A percentile compares a stretch with the other conserved stretches of the same genome.
These are phyloP conservation scores for Neurospora sp. DNA, from an alignment of 495 filamentous ascomycete species.

Conservation along the genomic window DNA sequence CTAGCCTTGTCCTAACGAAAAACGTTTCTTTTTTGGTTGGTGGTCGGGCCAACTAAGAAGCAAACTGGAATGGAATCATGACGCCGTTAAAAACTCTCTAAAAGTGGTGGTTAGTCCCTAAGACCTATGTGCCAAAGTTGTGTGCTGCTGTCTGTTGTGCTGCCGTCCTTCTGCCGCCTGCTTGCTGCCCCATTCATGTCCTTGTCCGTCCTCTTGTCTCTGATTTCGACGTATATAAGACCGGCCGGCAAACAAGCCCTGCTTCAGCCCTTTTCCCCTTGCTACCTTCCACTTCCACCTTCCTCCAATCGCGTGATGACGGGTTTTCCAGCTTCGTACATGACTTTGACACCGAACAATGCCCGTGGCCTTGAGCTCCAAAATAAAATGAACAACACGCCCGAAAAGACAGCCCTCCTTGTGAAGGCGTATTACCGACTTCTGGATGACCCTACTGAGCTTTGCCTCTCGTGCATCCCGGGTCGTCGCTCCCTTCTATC, in stretches of 20 bases:
- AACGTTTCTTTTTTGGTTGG: background rate
- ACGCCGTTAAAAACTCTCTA: background rate
- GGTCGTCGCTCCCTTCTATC: slow-evolving; percentile 36
- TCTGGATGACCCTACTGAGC: slow-evolving; percentile 38
- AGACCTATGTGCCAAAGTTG: background rate
- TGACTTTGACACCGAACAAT: background rate
- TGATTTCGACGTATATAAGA: background rate
- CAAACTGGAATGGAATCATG: background rate
- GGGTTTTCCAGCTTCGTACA: background rate
- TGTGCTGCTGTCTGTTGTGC: background rate
- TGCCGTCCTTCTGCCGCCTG: background rate
- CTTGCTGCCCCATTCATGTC: background rate
- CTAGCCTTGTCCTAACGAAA: background rate
- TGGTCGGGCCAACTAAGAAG: background rate
- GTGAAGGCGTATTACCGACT: slow-evolving; percentile 14
- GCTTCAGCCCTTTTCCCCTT: background rate
- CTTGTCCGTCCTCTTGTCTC: background rate
- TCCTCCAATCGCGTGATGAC: background rate
- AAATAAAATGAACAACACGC: background rate
- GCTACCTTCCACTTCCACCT: background rate
- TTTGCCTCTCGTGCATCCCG: slow-evolving; percentile 38
- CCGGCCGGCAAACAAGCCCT: background rate
- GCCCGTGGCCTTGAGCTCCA: background rate
- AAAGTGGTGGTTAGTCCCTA: background rate
- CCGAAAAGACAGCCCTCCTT: background rate